phyloP scores from a whole-genome alignment of 768 basidiomycete species.

The Tulasnella sp. region DNA sequence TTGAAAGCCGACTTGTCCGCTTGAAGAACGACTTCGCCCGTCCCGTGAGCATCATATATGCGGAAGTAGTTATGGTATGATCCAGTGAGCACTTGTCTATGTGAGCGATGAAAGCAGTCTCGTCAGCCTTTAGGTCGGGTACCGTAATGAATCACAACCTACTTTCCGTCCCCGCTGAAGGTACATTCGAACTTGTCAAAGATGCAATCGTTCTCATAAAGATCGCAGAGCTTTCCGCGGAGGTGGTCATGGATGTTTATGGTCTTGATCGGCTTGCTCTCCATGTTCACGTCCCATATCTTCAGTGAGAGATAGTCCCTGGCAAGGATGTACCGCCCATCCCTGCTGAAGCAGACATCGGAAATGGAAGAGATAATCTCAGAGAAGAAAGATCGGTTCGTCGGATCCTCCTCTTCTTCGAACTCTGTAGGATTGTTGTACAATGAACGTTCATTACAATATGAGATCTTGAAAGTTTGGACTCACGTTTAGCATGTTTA shows the following conservation, averaged over 20 bases:
- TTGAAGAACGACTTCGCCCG: constrained; percentile 86
- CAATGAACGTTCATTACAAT: background rate
- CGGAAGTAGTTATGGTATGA: constrained; percentile 99
- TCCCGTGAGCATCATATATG: constrained; percentile 87
- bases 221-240: constrained; percentile 91
- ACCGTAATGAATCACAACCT: constrained; percentile 22
- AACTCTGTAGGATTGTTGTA: constrained; percentile 50
- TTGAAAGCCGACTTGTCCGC: constrained; percentile 99
- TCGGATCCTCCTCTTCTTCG: constrained; percentile 97
- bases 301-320: constrained; percentile 96
- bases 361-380: constrained; percentile 99
- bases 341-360: constrained; percentile 97
- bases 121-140: constrained; percentile 1
- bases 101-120: background rate
- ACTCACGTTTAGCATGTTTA: constrained; percentile 87
- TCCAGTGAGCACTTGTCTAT: constrained; percentile 94
- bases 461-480: constrained; percentile 8
- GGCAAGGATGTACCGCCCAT: constrained; percentile 92
- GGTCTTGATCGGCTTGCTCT: constrained; percentile 88
- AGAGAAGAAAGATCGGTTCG: constrained; percentile 96
- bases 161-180: constrained; percentile 94
- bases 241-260: constrained; percentile 98
- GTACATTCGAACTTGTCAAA: constrained; percentile 99
- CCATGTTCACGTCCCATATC: constrained; percentile 99
- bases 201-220: constrained; percentile 99